Evolutionary conservation across 2,329 filamentous ascomycete species (phyloP), one percentile per base, ranked within the genome.

Genomic region (Helicocarpus griseus): DNA sequence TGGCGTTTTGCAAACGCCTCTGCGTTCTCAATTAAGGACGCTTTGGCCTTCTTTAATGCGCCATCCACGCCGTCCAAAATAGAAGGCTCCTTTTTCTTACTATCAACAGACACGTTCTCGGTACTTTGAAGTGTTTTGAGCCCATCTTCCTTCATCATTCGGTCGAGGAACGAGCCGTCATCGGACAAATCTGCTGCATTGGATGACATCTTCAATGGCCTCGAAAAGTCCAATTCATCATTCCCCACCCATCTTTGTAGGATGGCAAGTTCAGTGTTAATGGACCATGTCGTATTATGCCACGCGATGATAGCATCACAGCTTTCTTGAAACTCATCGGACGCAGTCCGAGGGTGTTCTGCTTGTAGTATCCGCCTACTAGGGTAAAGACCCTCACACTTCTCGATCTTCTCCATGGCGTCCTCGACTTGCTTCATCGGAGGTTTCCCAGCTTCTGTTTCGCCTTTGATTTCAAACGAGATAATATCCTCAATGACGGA

Each of bases 181-280:
- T 97, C 91, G 24, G 83, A 83, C 45, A 95, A 80, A 53, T 88
- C 86, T 58, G 85, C 82, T 54, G 81, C 81, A 54, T 77, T 78
- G 2, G 82, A 80, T 0, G 87, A 85, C 53, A 81, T 80, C 49
- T 82, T 77, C 57, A 86, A 85, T 21, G 83, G 79, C 63, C 86
- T 86, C 48, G 82, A 82, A 65, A 97, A 98, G 69, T 97, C 89
- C 36, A 98, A 79, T 63, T 95, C 90, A 35, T 90, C 83, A 63
- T 98, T 98, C 50, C 93, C 93, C 24, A 98, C 93, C 93, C 93
- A 98, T 56, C 86, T 89, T 68, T 93, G 90, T 56, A 98, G 70
- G 57, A 97, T 90, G 13, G 83, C 83, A 53, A 98, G 79, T 67
- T 98, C 88, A 2, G 88, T 95, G 67, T 94, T 95, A 76, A 98